Base-by-base conservation (phyloP, 176 grass and related monocot genomes). In the Otatea glauca region DNA sequence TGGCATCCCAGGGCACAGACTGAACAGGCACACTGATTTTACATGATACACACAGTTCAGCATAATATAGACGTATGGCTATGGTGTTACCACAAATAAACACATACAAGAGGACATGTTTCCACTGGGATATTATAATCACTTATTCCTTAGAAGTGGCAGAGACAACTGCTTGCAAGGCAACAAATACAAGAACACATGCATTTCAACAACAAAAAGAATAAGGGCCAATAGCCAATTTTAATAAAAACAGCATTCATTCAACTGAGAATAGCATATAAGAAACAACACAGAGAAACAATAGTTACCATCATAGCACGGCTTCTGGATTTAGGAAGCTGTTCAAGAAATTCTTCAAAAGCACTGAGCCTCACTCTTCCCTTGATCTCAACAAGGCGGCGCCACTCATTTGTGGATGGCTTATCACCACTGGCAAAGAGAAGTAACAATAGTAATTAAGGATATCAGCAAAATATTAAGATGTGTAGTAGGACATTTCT, bases 291-390 rank as follows among this genome's bases (percentile, higher is more conserved):
- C 41, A 47, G 0, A 65, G 76, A 79, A 49, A 69, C 29, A 58
- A 70, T 42, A 65, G 56, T 84, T 94, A 97, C 92, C 91, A 82
- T 93, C 56, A 93, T 74, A 71, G 87, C 83, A 76, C 87, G 89
- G 60, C 91, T 91, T 49, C 80, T 84, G 76, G 92, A 93, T 39
- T 90, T 72, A 65, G 95, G 91, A 70, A 94, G 84, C 18, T 98
- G 88, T 77, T 90, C 86, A 21, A 94, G 89, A 72, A 94, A 98
- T 58, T 93, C 90, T 77, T 94, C 62, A 83, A 97, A 88, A 55
- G 43, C 87, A 72, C 75, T 81, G 58, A 98, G 55, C 18, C 49
- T 91, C 43, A 98, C 91, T 84, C 76, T 91, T 82, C 92, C 92
- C 71, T 93, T 98, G 74, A 98, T 90, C 76, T 98, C 89, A 84